Percentiles rank a stretch among this genome's conserved stretches.
These are phyloP conservation scores for Immersiporthe knoxdaviesiana DNA, from an alignment of 2,329 filamentous ascomycete genomes.

Conservation along the genomic window DNA sequence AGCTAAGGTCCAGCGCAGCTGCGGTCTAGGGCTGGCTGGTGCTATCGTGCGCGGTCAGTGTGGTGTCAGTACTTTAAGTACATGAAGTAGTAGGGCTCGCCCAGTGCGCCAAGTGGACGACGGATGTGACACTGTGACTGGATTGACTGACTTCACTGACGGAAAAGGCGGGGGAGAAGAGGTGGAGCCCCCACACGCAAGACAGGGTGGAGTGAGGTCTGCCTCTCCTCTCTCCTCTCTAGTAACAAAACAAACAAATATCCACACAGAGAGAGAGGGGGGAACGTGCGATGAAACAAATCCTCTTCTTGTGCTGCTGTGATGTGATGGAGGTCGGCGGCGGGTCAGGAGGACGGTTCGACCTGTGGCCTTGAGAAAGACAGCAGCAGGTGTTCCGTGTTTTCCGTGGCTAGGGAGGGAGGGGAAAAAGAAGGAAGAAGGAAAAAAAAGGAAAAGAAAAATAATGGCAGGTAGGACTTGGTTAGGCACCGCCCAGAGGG, in stretches of 20 bases:
- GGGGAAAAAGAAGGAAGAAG: background rate
- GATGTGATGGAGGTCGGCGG: no score
- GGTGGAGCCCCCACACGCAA: background rate
- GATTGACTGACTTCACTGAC: background rate
- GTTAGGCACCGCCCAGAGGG: background rate
- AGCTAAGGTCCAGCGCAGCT: background rate
- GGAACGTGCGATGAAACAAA: no score
- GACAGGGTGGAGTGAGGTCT: background rate
- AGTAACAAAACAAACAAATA: no score
- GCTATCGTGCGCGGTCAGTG: background rate
- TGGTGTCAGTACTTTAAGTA: slow-evolving; percentile 1
- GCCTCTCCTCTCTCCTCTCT: no score
- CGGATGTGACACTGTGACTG: slow-evolving; percentile 5
- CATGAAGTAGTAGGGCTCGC: no score
- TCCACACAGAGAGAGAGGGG: no score
- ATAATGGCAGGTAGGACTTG: background rate
- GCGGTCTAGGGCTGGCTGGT: background rate
- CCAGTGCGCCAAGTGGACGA: slow-evolving; percentile 1
- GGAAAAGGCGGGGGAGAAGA: slow-evolving; percentile 9
- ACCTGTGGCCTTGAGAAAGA: no score
- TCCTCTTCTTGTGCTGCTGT: background rate
- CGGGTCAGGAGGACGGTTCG: no score
- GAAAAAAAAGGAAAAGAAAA: background rate
- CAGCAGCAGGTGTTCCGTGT: no score
- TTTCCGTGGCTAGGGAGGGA: no score